Evolutionary conservation across 306 rosid genomes (phyloP).

Genomic region (Notholithocarpus densiflorus): DNA sequence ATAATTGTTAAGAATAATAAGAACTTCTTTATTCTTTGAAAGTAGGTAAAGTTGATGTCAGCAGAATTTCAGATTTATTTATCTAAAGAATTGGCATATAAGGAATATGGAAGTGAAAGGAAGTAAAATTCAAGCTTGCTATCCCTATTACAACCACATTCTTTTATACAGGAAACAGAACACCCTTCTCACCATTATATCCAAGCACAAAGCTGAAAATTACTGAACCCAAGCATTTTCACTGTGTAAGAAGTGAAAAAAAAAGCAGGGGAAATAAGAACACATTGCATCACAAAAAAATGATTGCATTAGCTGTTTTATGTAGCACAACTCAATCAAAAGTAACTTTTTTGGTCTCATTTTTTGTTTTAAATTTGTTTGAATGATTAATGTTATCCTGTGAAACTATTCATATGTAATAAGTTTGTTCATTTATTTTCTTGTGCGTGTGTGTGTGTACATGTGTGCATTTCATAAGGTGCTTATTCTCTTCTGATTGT

Average conservation of each 20-base stretch:
- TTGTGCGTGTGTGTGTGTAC: not conserved
- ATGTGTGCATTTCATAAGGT: not conserved
- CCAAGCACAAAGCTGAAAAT: not conserved
- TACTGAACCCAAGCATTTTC: not conserved
- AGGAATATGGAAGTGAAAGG: not conserved
- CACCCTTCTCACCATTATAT: not conserved
- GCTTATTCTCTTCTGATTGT: constrained; percentile 17
- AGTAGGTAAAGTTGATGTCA: not conserved
- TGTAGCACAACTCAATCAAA: not conserved
- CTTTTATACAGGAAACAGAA: not conserved
- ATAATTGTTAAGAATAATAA: not conserved
- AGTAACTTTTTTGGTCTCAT: not conserved
- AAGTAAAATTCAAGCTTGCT: not conserved
- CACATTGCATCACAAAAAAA: not conserved
- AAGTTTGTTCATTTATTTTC: not conserved
- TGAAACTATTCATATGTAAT: not conserved
- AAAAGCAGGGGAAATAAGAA: not conserved
- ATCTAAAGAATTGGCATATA: not conserved
- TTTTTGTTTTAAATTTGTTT: not conserved
- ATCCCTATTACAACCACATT: not conserved
- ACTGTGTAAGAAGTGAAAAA: not conserved
- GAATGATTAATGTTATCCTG: not conserved
- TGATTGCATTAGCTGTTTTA: not conserved
- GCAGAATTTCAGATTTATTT: not conserved
- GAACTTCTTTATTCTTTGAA: too few relatives aligned